These are phyloP conservation scores for Candida boleticola DNA, from an alignment of 805 yeast species.

Conservation along the genomic window DNA sequence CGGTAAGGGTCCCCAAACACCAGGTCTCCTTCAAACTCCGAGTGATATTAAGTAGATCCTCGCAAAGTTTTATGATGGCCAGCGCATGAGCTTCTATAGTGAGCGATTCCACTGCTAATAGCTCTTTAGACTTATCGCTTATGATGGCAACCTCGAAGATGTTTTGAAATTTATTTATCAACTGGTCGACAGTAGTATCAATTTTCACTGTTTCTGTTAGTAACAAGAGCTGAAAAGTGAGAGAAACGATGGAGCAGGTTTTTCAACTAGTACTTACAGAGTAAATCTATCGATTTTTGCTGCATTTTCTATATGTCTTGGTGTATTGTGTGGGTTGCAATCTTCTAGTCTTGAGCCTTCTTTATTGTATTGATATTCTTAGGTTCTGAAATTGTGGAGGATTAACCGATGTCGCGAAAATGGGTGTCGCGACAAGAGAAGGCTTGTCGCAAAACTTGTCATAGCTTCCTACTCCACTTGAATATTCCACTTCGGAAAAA, in stretches of 20 bases:
- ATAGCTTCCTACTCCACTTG: too few species aligned
- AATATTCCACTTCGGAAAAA: too few species aligned
- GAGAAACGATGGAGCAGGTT: neutral
- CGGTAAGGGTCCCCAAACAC: conserved; percentile 55
- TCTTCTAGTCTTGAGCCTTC: too few species aligned
- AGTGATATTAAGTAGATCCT: conserved; percentile 50
- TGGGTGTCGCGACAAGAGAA: too few species aligned
- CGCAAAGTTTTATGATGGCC: conserved; percentile 49
- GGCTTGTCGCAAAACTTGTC: too few species aligned
- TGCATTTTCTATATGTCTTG: too few species aligned
- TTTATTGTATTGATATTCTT: too few species aligned
- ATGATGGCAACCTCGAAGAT: conserved; percentile 47
- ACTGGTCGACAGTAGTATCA: conserved; percentile 49
- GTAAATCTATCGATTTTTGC: conserved; percentile 18
- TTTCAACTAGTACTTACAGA: conserved; percentile 18
- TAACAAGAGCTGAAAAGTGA: too few species aligned
- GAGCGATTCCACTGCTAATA: conserved; percentile 51
- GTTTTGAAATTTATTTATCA: conserved; percentile 52
- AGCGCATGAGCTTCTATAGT: conserved; percentile 55
- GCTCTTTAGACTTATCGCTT: conserved; percentile 39
- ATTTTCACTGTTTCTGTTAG: conserved; percentile 45
- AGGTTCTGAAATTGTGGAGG: too few species aligned
- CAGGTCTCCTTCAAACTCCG: conserved; percentile 53
- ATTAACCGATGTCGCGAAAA: too few species aligned
- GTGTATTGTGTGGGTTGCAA: too few species aligned